These are phyloP conservation scores for Eustoma russellianum DNA, from an alignment of 257 asterid species.

Conservation along the genomic window DNA sequence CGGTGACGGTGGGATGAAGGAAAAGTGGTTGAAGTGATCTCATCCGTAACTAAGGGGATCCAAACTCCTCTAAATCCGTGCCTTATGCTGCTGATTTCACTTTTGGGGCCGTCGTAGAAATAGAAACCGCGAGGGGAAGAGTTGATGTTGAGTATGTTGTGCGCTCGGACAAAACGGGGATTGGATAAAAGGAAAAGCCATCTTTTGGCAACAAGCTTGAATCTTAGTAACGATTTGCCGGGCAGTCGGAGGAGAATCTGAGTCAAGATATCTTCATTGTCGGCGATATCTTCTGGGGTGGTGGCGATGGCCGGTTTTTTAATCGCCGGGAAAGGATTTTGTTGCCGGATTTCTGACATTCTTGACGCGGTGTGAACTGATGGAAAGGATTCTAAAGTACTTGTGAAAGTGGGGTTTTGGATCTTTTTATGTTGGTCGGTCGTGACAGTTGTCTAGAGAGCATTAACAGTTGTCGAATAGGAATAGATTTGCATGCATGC, in stretches of 20 bases:
- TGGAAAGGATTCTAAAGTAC: not conserved
- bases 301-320: not conserved
- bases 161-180: not conserved
- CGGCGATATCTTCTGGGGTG: not conserved
- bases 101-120: not conserved
- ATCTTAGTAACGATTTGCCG: not conserved
- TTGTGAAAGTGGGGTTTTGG: too few species aligned
- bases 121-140: not conserved
- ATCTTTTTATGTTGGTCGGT: too few species aligned
- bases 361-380: not conserved
- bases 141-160: not conserved
- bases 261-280: not conserved
- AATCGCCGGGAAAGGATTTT: not conserved
- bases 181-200: not conserved
- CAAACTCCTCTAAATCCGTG: too few species aligned
- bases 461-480: too few species aligned
- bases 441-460: too few species aligned
- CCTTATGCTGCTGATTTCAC: not conserved
- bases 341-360: not conserved
- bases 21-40: too few species aligned
- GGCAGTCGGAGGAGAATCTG: constrained; percentile 5
- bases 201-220: not conserved
- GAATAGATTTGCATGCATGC: too few species aligned
- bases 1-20: too few species aligned
- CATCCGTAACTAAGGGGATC: too few species aligned